Evolutionary conservation across 352 stramenopile genomes (phyloP).

Genomic region (Phytopythium oedochilum): DNA sequence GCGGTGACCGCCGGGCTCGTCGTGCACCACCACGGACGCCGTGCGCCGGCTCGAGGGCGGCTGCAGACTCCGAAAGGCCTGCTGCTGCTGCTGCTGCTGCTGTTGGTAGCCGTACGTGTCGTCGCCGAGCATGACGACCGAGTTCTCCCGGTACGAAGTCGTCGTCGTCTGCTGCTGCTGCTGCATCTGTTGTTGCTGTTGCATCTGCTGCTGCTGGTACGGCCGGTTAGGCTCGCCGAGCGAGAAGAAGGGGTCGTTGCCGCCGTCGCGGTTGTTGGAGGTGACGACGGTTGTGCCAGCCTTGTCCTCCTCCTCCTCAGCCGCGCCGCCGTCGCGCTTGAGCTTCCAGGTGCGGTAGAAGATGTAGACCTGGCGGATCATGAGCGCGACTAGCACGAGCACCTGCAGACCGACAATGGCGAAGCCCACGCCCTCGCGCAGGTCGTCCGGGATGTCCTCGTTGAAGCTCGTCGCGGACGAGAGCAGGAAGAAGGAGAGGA

Average conservation of each 20-base stretch:
- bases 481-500: slow-evolving; percentile 78
- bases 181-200: slow-evolving; percentile 13
- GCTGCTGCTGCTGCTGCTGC: slow-evolving; percentile 7
- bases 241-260: slow-evolving; percentile 39
- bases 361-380: slow-evolving; percentile 84
- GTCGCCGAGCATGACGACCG: slow-evolving; percentile 30
- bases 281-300: slow-evolving; percentile 25
- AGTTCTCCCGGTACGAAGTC: slow-evolving; percentile 17
- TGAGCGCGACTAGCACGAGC: slow-evolving; percentile 72
- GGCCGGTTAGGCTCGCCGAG: slow-evolving; percentile 21
- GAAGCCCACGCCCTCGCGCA: slow-evolving; percentile 73
- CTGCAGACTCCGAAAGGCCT: slow-evolving; percentile 14
- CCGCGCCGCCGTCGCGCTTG: slow-evolving; percentile 28
- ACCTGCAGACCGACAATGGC: slow-evolving; percentile 80
- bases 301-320: slow-evolving; percentile 61
- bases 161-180: slow-evolving; percentile 8
- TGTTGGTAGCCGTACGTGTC: slow-evolving; percentile 17
- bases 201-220: slow-evolving; percentile 10
- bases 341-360: slow-evolving; percentile 88
- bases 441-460: slow-evolving; percentile 57
- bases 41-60: slow-evolving; percentile 10
- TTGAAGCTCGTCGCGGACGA: slow-evolving; percentile 67
- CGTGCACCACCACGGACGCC: slow-evolving; percentile 21
- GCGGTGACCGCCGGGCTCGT: slow-evolving; percentile 15
- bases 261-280: slow-evolving; percentile 42